Evolutionary conservation across 1,284 basidiomycete species (phyloP), one percentile per base, ranked within the genome.

Genomic region (Trichosporon asahii): DNA sequence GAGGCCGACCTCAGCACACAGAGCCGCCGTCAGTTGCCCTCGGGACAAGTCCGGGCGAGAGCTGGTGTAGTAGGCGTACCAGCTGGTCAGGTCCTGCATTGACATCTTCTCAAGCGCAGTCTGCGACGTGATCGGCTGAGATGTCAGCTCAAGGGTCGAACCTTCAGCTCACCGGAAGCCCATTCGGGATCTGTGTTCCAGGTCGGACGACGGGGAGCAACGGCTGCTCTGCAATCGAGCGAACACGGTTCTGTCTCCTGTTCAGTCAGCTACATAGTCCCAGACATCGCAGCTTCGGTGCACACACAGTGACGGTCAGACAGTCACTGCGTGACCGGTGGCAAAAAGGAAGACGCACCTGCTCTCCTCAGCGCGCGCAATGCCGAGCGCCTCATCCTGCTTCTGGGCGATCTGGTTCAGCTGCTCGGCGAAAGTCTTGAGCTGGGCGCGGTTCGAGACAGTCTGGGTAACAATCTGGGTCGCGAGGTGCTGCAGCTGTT

Each of bases 311-410:
- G 55, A 14, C 27, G 57, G 57, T 61, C 27, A 53, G n/a, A 25
- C 49, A 53, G 57, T 31, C 57, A 31, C 57, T 61, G 29, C 27
- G 53, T 27, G 53, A 57, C 27, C 15, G 27, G 57, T 33, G 57
- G 57, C 57, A 33, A 61, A 18, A 31, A 23, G 44, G 15, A 23
- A 15, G 14, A 61, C 57, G 14, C 29, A 61, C 57, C 57, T 61
- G 29, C 27, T 27, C n/a, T 61, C 57, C 57, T 61, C 57, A 11
- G 57, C 57, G 29, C 57, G 27, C 2, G 29, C 57, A 14, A 61
- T 61, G 57, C 57, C 57, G 57, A 61, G 29, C 27, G 23, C 18
- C 29, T 61, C 57, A n/a, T 61, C 57, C 57, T 61, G 57, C 57
- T 61, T 61, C 57, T 29, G 27, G 1, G 57, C 57, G 15, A 61